Conservation (phyloP, 306 rosid genomes). For the Trifolium fragiferum region DNA sequence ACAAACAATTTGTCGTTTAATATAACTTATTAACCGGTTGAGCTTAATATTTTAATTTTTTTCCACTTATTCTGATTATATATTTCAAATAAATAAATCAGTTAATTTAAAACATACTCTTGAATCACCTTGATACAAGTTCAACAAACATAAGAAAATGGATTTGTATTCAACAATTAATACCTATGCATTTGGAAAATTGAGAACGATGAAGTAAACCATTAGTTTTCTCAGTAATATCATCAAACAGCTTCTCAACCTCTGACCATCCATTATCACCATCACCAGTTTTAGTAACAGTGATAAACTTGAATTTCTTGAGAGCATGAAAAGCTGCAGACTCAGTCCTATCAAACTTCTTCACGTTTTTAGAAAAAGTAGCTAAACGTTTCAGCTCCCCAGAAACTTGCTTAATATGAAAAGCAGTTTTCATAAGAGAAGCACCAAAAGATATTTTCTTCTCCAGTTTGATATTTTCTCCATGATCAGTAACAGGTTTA, state of each 20-base stretch:
- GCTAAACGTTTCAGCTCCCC: slow-evolving; percentile 55
- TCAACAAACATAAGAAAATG: not conserved
- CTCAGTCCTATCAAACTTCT: slow-evolving; percentile 44
- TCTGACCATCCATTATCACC: slow-evolving; percentile 53
- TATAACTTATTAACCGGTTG: no score
- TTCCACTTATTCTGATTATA: no score
- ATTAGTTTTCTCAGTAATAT: slow-evolving; percentile 47
- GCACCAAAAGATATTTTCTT: slow-evolving; percentile 53
- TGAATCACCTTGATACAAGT: not conserved
- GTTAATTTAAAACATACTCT: not conserved
- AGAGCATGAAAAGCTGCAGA: slow-evolving; percentile 56
- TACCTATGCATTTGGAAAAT: slow-evolving; percentile 67
- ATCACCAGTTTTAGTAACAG: slow-evolving; percentile 1
- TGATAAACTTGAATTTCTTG: slow-evolving; percentile 55
- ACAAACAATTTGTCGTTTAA: no score
- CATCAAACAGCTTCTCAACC: slow-evolving; percentile 49
- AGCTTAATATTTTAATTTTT: no score
- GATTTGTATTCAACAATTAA: not conserved
- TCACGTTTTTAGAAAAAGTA: slow-evolving; percentile 36
- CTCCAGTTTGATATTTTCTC: slow-evolving; percentile 42
- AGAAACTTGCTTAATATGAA: slow-evolving; percentile 52
- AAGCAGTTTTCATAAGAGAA: slow-evolving; percentile 41
- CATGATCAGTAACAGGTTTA: slow-evolving; percentile 11
- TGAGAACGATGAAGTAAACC: slow-evolving; percentile 54
- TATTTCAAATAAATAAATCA: no score